A percentile compares a stretch with the other conserved stretches of the same genome.
Evolutionary conservation across 164 flowering plant species (phyloP).

Genomic region (Vitis rupestris): DNA sequence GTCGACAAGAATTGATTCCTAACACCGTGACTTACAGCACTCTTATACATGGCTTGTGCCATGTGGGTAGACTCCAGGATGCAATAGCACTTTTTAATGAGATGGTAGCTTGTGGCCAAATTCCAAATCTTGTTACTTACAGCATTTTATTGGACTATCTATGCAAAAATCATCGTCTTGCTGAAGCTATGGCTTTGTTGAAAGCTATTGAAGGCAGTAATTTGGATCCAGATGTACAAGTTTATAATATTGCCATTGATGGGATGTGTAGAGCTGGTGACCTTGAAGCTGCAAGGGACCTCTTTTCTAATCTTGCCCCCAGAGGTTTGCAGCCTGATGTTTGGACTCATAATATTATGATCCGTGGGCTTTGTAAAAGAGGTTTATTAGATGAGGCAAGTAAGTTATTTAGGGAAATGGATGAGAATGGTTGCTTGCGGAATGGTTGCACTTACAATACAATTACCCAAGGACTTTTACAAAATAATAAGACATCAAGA

Average conservation of each 20-base stretch:
- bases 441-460: slow-evolving; percentile 14
- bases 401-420: slow-evolving; percentile 15
- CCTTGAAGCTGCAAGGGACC: slow-evolving; percentile 13
- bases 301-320: slow-evolving; percentile 4
- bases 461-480: slow-evolving; percentile 5
- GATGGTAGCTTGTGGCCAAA: not conserved
- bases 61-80: not conserved
- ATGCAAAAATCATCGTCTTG: not conserved
- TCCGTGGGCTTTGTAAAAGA: slow-evolving; percentile 13
- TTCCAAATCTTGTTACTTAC: not conserved
- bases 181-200: not conserved
- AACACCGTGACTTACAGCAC: too few species aligned
- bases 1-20: too few species aligned
- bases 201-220: slow-evolving; percentile 7
- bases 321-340: slow-evolving; percentile 17
- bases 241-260: slow-evolving; percentile 16
- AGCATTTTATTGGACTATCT: not conserved
- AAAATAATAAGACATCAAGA: slow-evolving; percentile 3
- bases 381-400: slow-evolving; percentile 15
- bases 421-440: slow-evolving; percentile 15
- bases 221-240: slow-evolving; percentile 4
- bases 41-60: not conserved
- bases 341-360: slow-evolving; percentile 12
- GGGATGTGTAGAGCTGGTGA: slow-evolving; percentile 15
- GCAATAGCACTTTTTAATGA: not conserved